Percentiles rank a stretch among this genome's conserved stretches.
Evolutionary conservation across 441 rosid species (phyloP).

Genomic region (Eruca vesicaria): DNA sequence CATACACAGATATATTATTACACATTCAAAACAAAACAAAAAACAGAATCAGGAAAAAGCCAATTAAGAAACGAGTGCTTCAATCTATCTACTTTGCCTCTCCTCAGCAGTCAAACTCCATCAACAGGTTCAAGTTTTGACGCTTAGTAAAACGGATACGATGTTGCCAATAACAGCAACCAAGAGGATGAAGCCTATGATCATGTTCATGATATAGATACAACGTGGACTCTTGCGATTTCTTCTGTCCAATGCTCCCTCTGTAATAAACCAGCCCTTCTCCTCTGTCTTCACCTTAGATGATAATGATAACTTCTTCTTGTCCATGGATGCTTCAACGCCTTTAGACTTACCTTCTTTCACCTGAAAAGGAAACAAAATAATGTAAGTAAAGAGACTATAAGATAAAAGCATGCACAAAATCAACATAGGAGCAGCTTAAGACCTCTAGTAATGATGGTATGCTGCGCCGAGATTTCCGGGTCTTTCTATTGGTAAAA

Average conservation of each 20-base stretch:
- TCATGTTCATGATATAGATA: slow-evolving; percentile 9
- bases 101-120: neutral
- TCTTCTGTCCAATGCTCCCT: neutral
- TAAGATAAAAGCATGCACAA: neutral
- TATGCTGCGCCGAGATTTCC: neutral
- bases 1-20: too few species aligned
- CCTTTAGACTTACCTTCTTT: slow-evolving; percentile 1
- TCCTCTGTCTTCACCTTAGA: slow-evolving; percentile 12
- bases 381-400: neutral
- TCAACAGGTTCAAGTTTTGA: neutral
- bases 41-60: too few species aligned
- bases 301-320: neutral
- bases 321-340: neutral
- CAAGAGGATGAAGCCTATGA: slow-evolving; percentile 20
- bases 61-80: neutral
- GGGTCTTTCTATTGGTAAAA: neutral
- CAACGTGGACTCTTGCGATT: neutral
- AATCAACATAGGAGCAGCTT: neutral
- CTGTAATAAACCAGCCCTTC: too few species aligned
- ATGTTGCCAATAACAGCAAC: slow-evolving; percentile 4
- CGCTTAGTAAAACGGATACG: neutral
- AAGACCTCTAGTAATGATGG: slow-evolving; percentile 21
- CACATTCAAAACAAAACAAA: too few species aligned
- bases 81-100: neutral
- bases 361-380: slow-evolving; percentile 11